Base-by-base conservation (phyloP, 192 early-diverging fungal genomes). In the Backusella macrospora region DNA sequence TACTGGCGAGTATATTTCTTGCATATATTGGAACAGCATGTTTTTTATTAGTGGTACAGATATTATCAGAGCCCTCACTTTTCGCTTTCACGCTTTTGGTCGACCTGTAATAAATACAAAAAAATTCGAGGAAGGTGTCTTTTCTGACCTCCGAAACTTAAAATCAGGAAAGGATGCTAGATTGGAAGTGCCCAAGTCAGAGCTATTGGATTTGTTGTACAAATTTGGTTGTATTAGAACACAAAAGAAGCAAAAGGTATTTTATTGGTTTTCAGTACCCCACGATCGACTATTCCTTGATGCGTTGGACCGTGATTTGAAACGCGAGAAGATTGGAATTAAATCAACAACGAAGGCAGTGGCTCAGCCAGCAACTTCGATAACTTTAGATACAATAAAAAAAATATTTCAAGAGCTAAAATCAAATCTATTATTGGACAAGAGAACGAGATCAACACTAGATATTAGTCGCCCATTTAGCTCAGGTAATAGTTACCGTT, bases 231-330 rank as follows among this genome's bases (percentile, higher is more conserved):
- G 96, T 81, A 95, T 99, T 73, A 91, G 97, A 40, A 97, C 96
- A 2, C 97, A 98, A 80, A 99, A 98, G 88, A 98, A 98, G 85
- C 98, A 99, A 85, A 98, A 98, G 69, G 98, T 99, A 18, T 99
- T 98, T 80, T 97, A 92, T 77, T 99, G 98, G 96, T 92, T 91
- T 79, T 93, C 95, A 18, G 98, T 99, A 26, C 92, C 91, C 10
- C 96, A 97, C 78, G 96, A 99, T 77, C 78, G 92, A 42, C 90
- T 99, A 43, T 99, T 99, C 78, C 86, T 93, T 49, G 97, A 99
- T 80, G 97, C 97, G 2, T 87, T 98, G 55, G 96, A 99, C 81
- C 89, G 97, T 40, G 96, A 99, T 78, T 82, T 98, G 14, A 99
- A 98, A 86, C 89, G 96, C 29, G 97, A 98, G 81, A 89, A 95